Percentiles rank a stretch among this genome's conserved stretches.
Conservation (phyloP, 2,329 filamentous ascomycete species). For the Penicillium aurantiogriseum region DNA sequence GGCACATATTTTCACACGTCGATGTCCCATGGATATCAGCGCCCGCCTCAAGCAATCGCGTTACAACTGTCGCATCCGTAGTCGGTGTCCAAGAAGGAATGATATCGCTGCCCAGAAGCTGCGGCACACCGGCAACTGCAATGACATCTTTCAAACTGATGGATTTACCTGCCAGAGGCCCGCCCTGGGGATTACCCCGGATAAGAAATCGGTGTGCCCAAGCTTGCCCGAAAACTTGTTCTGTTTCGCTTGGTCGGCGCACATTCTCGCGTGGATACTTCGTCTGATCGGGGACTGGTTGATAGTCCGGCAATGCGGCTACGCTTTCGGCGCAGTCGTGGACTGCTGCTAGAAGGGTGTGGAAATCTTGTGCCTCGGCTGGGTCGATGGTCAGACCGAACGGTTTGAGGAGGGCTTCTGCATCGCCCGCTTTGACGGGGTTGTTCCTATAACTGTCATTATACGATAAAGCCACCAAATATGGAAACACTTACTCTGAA, state of each 20-base stretch:
- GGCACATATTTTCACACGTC: conserved; percentile 55
- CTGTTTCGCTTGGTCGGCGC: conserved; percentile 38
- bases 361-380: conserved; percentile 46
- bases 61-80: conserved; percentile 56
- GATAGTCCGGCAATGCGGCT: conserved; percentile 48
- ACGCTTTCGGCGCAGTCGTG: conserved; percentile 53
- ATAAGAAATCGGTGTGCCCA: conserved; percentile 55
- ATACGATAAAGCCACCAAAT: not conserved
- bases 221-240: conserved; percentile 50
- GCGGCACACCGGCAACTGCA: conserved; percentile 54
- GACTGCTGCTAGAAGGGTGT: conserved; percentile 51
- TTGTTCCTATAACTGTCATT: conserved; percentile 29
- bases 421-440: conserved; percentile 44
- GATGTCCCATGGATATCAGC: conserved; percentile 52
- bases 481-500: conserved; percentile 20
- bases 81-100: conserved; percentile 52
- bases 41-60: conserved; percentile 51
- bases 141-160: conserved; percentile 57
- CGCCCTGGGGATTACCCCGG: conserved; percentile 30
- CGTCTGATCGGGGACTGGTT: conserved; percentile 42
- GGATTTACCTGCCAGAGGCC: conserved; percentile 44
- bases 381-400: conserved; percentile 41
- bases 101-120: conserved; percentile 54
- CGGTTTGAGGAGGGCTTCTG: conserved; percentile 35
- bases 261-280: conserved; percentile 49